These are phyloP conservation scores for Cordyceps tenuipes DNA, from an alignment of 2,329 filamentous ascomycete species.

Conservation along the genomic window DNA sequence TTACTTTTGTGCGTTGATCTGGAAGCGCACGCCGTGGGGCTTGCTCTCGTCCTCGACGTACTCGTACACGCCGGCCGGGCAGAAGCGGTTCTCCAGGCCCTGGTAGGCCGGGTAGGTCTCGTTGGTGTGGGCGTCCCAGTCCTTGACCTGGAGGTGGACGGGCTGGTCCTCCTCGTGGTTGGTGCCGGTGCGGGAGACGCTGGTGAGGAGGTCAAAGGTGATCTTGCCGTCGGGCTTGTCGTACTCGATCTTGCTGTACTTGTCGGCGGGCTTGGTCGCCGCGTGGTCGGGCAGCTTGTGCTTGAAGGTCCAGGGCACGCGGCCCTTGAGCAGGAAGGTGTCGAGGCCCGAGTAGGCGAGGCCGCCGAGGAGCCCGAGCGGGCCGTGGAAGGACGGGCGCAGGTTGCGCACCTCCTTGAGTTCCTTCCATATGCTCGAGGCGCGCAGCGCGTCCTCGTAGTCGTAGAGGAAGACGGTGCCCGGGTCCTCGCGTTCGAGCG, in stretches of 20 bases:
- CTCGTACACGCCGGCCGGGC: constrained; percentile 94
- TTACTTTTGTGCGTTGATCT: constrained; percentile 97
- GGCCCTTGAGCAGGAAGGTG: constrained; percentile 78
- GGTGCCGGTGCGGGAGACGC: constrained; percentile 88
- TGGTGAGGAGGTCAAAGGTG: constrained; percentile 92
- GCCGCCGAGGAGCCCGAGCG: constrained; percentile 82
- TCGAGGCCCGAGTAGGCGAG: constrained; percentile 90
- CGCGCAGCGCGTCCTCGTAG: constrained; percentile 82
- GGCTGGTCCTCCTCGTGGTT: constrained; percentile 99
- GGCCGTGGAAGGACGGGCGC: constrained; percentile 85
- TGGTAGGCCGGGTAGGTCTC: constrained; percentile 80
- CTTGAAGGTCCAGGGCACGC: constrained; percentile 83
- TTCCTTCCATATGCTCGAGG: constrained; percentile 87
- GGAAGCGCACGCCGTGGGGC: constrained; percentile 82
- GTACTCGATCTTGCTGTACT: constrained; percentile 86
- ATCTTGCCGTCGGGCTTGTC: constrained; percentile 94
- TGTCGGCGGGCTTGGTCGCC: constrained; percentile 70
- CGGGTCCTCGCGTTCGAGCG: constrained; percentile 48
- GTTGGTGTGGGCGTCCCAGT: constrained; percentile 86
- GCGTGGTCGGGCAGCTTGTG: constrained; percentile 72
- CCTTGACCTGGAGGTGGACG: constrained; percentile 86
- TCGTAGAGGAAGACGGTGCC: constrained; percentile 85
- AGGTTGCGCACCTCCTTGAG: constrained; percentile 95
- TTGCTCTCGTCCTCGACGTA: constrained; percentile 91
- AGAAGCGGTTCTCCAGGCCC: constrained; percentile 93